phyloP scores from a whole-genome alignment of 768 basidiomycete species.

The Tulasnella calospora region DNA sequence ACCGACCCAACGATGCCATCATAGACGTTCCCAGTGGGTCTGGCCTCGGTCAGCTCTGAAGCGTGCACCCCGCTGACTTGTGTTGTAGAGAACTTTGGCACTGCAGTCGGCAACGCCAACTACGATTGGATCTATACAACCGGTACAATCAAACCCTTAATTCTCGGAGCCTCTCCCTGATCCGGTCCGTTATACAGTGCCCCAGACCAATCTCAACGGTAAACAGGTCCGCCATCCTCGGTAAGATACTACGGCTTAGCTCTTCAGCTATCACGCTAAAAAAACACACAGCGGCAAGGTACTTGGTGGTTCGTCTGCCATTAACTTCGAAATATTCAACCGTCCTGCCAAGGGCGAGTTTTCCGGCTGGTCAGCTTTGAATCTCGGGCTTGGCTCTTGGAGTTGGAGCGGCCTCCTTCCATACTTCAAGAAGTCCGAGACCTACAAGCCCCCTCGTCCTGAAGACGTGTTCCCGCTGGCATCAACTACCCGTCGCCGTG shows the following conservation, averaged over 20 bases:
- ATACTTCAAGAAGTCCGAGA: constrained; percentile 16
- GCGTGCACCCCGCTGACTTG: background rate
- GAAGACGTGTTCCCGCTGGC: constrained; percentile 23
- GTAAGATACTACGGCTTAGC: background rate
- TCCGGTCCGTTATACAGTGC: background rate
- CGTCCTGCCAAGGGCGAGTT: background rate
- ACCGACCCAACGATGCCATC: constrained; percentile 12
- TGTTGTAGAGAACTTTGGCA: constrained; percentile 1
- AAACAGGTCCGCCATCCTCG: background rate
- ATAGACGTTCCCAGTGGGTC: constrained; percentile 16
- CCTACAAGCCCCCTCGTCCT: constrained; percentile 32
- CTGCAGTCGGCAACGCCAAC: background rate
- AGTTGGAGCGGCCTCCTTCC: constrained; percentile 15
- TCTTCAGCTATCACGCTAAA: constrained; percentile 28
- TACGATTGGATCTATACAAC: constrained; percentile 20
- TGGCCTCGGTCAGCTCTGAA: background rate
- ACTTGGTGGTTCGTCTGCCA: constrained; percentile 14
- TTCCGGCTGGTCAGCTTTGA: background rate
- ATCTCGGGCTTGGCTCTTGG: constrained; percentile 1
- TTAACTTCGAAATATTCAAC: constrained; percentile 28
- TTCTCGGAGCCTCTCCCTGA: background rate
- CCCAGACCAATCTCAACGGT: background rate
- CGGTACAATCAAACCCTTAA: background rate
- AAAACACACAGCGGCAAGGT: background rate
- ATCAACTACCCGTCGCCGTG: background rate